Conservation (phyloP, 1,139 yeast species). For the Kodamaea plutei region DNA sequence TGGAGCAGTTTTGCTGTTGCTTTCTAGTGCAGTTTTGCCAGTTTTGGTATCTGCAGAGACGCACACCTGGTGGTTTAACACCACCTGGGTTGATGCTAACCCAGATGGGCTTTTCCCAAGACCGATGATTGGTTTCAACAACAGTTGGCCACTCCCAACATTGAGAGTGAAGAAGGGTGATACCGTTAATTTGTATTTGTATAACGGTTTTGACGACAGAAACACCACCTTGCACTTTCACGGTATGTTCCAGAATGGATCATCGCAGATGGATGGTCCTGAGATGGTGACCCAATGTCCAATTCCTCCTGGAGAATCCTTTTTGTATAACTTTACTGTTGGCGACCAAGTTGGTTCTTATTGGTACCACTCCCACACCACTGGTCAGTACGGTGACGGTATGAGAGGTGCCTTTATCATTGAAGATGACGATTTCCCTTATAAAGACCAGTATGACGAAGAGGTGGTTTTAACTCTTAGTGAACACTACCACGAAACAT, state of each 20-base stretch:
- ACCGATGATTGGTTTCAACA: slow-evolving; percentile 74
- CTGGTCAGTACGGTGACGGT: slow-evolving; percentile 88
- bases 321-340: slow-evolving; percentile 77
- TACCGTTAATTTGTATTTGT: slow-evolving; percentile 61
- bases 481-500: slow-evolving; percentile 80
- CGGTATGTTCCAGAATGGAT: slow-evolving; percentile 78
- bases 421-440: slow-evolving; percentile 51
- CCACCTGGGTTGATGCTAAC: slow-evolving; percentile 65
- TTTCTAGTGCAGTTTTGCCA: too few relatives aligned
- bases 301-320: slow-evolving; percentile 65
- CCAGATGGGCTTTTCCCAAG: slow-evolving; percentile 73
- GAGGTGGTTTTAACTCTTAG: slow-evolving; percentile 64
- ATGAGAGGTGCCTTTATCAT: slow-evolving; percentile 78
- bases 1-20: slow-evolving; percentile 14
- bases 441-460: slow-evolving; percentile 55
- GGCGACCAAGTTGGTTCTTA: slow-evolving; percentile 78
- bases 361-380: slow-evolving; percentile 94
- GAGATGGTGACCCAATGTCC: slow-evolving; percentile 86
- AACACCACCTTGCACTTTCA: slow-evolving; percentile 87
- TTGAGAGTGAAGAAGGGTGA: slow-evolving; percentile 73
- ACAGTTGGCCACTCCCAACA: slow-evolving; percentile 82
- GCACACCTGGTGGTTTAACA: slow-evolving; percentile 66
- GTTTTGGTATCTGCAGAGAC: too few relatives aligned
- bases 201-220: slow-evolving; percentile 61
- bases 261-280: slow-evolving; percentile 83